Conservation (phyloP, 1,284 basidiomycete genomes). For the Pascua guehoae region DNA sequence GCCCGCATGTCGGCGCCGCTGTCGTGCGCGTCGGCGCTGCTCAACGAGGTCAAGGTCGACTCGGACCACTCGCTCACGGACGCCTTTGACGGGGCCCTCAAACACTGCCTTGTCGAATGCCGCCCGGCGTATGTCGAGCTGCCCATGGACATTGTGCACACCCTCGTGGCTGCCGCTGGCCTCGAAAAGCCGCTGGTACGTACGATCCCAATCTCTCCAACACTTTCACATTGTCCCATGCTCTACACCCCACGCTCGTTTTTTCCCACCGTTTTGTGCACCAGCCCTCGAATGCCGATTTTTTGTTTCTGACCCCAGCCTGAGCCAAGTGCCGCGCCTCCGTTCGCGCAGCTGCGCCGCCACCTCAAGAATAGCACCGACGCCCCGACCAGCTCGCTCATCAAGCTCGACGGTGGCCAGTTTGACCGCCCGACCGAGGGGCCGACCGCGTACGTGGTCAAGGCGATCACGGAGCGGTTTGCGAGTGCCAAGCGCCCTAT, state of each 20-base stretch:
- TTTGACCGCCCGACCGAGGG: conserved; percentile 55
- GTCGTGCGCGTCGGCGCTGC: conserved; percentile 63
- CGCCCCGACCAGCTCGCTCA: conserved; percentile 8
- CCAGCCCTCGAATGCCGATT: conserved; percentile 3
- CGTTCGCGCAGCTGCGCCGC: conserved; percentile 3
- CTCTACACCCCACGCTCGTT: too few relatives aligned
- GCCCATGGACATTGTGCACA: conserved; percentile 76
- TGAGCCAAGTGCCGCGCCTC: conserved; percentile 15
- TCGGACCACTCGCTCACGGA: conserved; percentile 54
- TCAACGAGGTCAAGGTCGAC: conserved; percentile 55
- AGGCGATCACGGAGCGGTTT: conserved; percentile 65
- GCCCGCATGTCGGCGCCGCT: conserved; percentile 71
- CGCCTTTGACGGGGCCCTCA: conserved; percentile 77
- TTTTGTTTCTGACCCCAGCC: conserved; percentile 20
- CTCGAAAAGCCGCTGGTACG: conserved; percentile 52
- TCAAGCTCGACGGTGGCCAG: background rate
- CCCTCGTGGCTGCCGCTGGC: conserved; percentile 63
- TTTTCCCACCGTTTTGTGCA: too few relatives aligned
- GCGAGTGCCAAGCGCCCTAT: conserved; percentile 65
- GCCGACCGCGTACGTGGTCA: conserved; percentile 67
- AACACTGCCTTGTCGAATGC: conserved; percentile 67
- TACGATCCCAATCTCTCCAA: background rate
- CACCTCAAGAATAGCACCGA: background rate
- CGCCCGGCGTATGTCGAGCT: conserved; percentile 84
- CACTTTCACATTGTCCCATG: background rate